Percentiles rank a stretch among this genome's conserved stretches.
These are phyloP conservation scores for Fusarium sp. DNA, from an alignment of 2,329 filamentous ascomycete genomes.

Conservation along the genomic window DNA sequence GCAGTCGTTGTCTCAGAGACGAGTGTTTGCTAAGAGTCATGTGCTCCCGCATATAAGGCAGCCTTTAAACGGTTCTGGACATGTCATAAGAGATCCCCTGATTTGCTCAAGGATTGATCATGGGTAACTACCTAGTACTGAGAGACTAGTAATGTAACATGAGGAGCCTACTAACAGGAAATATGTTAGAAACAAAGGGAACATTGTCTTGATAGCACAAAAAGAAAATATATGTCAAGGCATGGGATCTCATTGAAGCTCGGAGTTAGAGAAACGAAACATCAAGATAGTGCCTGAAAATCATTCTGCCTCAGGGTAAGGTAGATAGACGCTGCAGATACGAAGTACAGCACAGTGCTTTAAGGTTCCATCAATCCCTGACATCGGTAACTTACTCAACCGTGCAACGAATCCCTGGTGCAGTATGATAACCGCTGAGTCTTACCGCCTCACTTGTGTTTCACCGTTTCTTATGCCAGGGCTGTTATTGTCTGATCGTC, in stretches of 20 bases:
- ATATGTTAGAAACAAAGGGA: background rate
- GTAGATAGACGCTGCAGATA: background rate
- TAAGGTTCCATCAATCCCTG: background rate
- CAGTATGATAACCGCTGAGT: background rate
- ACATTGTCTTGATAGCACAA: background rate
- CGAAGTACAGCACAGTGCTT: background rate
- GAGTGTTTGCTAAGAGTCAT: background rate
- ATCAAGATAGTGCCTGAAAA: background rate
- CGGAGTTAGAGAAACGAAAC: background rate
- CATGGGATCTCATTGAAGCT: background rate
- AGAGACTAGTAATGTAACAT: background rate
- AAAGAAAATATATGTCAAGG: background rate
- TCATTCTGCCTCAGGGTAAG: background rate
- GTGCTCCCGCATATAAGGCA: background rate
- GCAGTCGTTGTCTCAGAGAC: background rate
- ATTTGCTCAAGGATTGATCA: background rate
- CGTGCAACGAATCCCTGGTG: conserved; percentile 6
- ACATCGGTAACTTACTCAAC: background rate
- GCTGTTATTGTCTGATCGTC: background rate
- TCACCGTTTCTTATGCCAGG: conserved; percentile 25
- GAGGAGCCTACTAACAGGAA: background rate
- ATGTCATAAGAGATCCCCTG: background rate
- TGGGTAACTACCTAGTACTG: background rate
- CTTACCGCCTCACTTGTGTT: conserved; percentile 24
- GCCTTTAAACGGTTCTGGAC: background rate